phyloP scores from a whole-genome alignment of 140 eudicot genomes.

The Bidens hawaiensis region DNA sequence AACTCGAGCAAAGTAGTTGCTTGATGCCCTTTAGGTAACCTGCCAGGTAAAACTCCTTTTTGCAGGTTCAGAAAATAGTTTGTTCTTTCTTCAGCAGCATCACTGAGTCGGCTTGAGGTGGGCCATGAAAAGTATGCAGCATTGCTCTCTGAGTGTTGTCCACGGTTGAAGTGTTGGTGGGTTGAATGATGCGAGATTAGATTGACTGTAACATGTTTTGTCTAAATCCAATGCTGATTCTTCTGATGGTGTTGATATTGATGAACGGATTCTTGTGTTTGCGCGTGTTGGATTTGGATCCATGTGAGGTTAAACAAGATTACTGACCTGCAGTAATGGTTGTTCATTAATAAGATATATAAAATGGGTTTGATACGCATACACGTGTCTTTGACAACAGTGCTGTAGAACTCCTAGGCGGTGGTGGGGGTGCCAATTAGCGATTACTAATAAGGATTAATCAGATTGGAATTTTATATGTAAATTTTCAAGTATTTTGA shows the following conservation, averaged over 20 bases:
- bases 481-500: too few relatives aligned
- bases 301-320: slow-evolving; percentile 31
- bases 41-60: slow-evolving; percentile 80
- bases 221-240: slow-evolving; percentile 92
- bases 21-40: slow-evolving; percentile 86
- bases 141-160: slow-evolving; percentile 78
- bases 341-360: slow-evolving; percentile 1
- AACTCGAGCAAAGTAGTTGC: slow-evolving; percentile 89
- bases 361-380: not conserved
- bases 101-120: slow-evolving; percentile 71
- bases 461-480: too few relatives aligned
- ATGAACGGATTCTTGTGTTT: slow-evolving; percentile 41
- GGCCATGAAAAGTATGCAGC: slow-evolving; percentile 99
- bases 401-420: too few relatives aligned
- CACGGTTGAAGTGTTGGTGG: slow-evolving; percentile 76
- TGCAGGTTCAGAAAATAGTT: slow-evolving; percentile 85
- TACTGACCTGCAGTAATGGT: slow-evolving; percentile 3
- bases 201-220: slow-evolving; percentile 48
- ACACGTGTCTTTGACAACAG: too few relatives aligned
- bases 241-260: slow-evolving; percentile 88
- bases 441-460: too few relatives aligned
- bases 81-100: slow-evolving; percentile 92
- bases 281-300: slow-evolving; percentile 44
- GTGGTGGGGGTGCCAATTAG: too few relatives aligned
- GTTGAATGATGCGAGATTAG: slow-evolving; percentile 47